Evolutionary conservation across 2,329 filamentous ascomycete species (phyloP).

Genomic region (Bipolaris bicolor): DNA sequence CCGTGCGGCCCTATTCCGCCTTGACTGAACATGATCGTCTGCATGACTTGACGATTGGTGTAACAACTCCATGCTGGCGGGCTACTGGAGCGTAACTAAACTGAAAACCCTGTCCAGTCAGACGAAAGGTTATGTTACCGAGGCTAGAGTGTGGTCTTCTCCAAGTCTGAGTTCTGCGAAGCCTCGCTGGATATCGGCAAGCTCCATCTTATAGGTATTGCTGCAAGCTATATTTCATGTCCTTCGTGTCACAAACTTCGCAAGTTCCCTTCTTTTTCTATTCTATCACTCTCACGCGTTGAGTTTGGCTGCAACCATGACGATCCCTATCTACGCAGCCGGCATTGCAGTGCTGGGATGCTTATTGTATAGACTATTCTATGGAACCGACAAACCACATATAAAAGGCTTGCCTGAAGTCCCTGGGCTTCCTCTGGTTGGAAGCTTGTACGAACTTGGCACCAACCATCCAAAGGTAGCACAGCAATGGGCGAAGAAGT

Average conservation of each 20-base stretch:
- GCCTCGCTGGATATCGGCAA: neutral
- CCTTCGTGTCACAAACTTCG: neutral
- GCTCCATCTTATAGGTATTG: slow-evolving; percentile 15
- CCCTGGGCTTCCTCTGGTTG: slow-evolving; percentile 56
- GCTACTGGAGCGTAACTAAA: neutral
- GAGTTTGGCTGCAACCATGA: slow-evolving; percentile 33
- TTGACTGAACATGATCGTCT: slow-evolving; percentile 3
- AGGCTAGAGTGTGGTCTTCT: neutral
- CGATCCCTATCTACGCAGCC: slow-evolving; percentile 51
- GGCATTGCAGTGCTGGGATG: slow-evolving; percentile 51
- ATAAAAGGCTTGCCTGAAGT: slow-evolving; percentile 58
- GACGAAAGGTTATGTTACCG: slow-evolving; percentile 14
- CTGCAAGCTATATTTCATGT: neutral
- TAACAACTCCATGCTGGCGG: slow-evolving; percentile 7
- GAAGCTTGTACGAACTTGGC: slow-evolving; percentile 55
- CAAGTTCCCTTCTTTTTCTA: neutral
- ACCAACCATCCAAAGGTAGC: slow-evolving; percentile 55
- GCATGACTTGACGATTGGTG: neutral
- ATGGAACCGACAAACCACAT: slow-evolving; percentile 55
- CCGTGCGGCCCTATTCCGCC: neutral
- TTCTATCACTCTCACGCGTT: neutral
- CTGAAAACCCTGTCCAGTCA: slow-evolving; percentile 11
- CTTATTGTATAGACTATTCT: slow-evolving; percentile 51
- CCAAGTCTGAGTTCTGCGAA: neutral
- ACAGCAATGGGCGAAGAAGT: slow-evolving; percentile 55